Percentiles rank a stretch among this genome's conserved stretches.
Evolutionary conservation across 1,284 basidiomycete species (phyloP).

Genomic region (Malassezia sympodialis): DNA sequence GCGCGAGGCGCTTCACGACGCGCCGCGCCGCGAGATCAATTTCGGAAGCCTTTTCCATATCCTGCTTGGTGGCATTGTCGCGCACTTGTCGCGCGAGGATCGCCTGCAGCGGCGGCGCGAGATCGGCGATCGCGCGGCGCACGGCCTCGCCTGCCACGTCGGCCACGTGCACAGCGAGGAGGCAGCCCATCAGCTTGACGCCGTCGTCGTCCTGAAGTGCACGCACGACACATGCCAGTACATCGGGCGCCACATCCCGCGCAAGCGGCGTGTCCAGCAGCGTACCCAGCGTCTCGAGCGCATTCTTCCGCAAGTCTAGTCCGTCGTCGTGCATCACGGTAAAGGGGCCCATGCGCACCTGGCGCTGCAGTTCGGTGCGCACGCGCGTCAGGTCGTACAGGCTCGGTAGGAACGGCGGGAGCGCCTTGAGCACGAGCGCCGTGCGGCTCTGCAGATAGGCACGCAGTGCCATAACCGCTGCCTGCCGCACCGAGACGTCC

Average conservation of each 20-base stretch:
- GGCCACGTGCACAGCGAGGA: constrained; percentile 83
- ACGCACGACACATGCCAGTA: constrained; percentile 68
- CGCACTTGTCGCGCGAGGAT: constrained; percentile 62
- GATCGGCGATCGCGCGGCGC: constrained; percentile 60
- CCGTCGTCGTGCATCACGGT: constrained; percentile 89
- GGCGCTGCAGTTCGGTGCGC: constrained; percentile 52
- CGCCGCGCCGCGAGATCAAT: constrained; percentile 47
- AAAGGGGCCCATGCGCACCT: constrained; percentile 97
- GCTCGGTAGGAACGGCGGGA: constrained; percentile 64
- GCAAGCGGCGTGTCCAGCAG: constrained; percentile 79
- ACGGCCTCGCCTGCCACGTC: constrained; percentile 72
- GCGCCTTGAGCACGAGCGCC: constrained; percentile 74
- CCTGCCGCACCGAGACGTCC: constrained; percentile 52
- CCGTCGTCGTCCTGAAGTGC: constrained; percentile 87
- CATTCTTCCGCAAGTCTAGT: constrained; percentile 73
- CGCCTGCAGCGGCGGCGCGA: constrained; percentile 67
- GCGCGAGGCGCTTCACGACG: constrained; percentile 7
- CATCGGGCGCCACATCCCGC: constrained; percentile 73
- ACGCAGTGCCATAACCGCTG: constrained; percentile 64
- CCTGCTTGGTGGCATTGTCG: constrained; percentile 86
- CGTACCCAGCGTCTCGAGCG: constrained; percentile 95
- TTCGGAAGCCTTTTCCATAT: constrained; percentile 83
- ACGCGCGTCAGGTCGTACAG: constrained; percentile 79
- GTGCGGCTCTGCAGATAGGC: constrained; percentile 90
- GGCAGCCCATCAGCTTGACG: constrained; percentile 89